Base-by-base conservation (phyloP, 2,329 filamentous ascomycete species). In the Diaporthe capsici region DNA sequence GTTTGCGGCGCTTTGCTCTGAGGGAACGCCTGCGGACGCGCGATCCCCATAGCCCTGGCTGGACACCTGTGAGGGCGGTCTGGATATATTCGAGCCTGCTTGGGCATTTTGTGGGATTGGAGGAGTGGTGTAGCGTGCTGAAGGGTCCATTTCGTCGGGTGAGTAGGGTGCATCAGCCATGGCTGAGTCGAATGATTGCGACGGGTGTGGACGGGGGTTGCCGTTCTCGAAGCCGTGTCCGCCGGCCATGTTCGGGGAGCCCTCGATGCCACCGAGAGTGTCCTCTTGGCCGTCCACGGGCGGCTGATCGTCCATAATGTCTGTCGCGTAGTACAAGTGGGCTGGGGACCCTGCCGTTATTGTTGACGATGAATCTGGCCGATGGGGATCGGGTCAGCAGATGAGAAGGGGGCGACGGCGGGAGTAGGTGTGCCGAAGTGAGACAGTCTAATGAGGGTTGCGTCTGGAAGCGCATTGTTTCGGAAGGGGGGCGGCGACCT, bases 31-130 rank as follows among this genome's bases (percentile, higher is more conserved):
- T n/a, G 79, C 77, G 71, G 86, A 83, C 71, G 84, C 84, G 44
- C 89, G 87, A 72, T 90, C 89, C 58, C 82, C 83, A 78, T 86
- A 84, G 74, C 81, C 84, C 51, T 82, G 80, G 61, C 83, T 83
- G 22, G 89, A 91, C 49, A 91, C 84, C 58, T 88, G 88, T 37
- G 90, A 92, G 5, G 89, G 86, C 7, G 90, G 89, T 72, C 90
- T 86, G 72, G 89, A 91, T 80, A 88, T 85, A 34, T 87, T 84
- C 34, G 86, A 84, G 63, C 83, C 77, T 67, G 73, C 61, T 22
- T 65, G 65, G 31, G 77, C 76, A 31, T 84, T 83, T 71, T 84
- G 82, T 47, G 86, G 84, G 8, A 87, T 82, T 1, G 87, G 87
- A 73, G 87, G 87, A 25, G 87, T 88, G 67, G 83, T 84, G 81